These are phyloP conservation scores for Colletotrichum kahawae DNA, from an alignment of 2,329 filamentous ascomycete genomes.

Conservation along the genomic window DNA sequence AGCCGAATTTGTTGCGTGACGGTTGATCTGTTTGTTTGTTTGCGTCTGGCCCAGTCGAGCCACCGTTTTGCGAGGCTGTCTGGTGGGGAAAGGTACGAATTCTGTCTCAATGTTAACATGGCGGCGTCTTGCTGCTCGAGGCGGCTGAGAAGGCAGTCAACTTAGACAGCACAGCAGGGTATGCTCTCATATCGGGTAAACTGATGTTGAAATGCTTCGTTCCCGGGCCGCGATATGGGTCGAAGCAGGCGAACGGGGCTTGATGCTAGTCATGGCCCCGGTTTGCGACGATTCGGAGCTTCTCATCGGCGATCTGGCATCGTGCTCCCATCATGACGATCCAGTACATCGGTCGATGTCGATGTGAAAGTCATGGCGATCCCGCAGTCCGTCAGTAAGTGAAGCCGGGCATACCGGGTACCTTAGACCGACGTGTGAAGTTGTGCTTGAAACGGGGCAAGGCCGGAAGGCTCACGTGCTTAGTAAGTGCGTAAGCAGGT, in stretches of 20 bases:
- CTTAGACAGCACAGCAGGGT: neutral
- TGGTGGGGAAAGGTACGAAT: neutral
- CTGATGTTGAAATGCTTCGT: neutral
- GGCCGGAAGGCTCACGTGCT: neutral
- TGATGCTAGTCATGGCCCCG: neutral
- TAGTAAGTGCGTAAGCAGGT: neutral
- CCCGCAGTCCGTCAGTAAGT: neutral
- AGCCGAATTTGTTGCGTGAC: neutral
- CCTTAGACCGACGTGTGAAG: neutral
- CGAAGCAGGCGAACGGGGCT: neutral
- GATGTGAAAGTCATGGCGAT: neutral
- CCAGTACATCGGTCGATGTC: neutral
- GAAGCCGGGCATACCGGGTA: neutral
- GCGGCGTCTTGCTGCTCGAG: neutral
- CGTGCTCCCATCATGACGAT: neutral
- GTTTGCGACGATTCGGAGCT: neutral
- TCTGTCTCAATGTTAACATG: neutral
- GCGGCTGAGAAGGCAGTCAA: neutral
- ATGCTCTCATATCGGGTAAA: neutral
- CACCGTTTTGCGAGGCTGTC: neutral
- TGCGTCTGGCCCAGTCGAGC: neutral
- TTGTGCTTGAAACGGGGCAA: neutral
- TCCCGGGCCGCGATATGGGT: neutral
- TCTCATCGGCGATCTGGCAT: conserved; percentile 9
- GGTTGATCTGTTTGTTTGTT: neutral